Conservation (phyloP, 495 filamentous ascomycete species). For the Zalerion maritima region DNA sequence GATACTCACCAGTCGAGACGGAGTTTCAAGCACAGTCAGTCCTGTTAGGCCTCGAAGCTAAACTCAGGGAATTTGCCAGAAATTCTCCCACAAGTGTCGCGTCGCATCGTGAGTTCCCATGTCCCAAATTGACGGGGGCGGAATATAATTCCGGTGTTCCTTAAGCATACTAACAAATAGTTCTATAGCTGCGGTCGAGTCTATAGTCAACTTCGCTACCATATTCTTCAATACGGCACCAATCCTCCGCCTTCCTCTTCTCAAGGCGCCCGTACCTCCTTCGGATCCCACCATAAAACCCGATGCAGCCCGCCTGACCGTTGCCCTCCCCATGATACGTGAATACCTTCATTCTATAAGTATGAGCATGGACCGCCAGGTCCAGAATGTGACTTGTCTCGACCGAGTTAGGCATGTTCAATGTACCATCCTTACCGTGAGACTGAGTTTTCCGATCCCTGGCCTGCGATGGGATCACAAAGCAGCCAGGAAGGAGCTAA, state of each 20-base stretch:
- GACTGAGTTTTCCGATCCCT: constrained; percentile 23
- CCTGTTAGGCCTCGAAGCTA: constrained; percentile 25
- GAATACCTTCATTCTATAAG: no score
- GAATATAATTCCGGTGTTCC: no score
- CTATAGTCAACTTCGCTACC: constrained; percentile 17
- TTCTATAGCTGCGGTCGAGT: no score
- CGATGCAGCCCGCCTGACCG: constrained; percentile 6
- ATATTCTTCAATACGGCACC: constrained; percentile 23
- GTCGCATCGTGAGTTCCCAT: constrained; percentile 1
- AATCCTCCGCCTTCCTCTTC: constrained; percentile 13
- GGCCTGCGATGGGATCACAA: constrained; percentile 23
- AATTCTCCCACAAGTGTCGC: constrained; percentile 17
- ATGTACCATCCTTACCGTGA: constrained; percentile 26
- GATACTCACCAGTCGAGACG: constrained; percentile 12
- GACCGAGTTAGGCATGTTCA: no score
- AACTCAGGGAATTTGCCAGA: constrained; percentile 20
- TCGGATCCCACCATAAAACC: constrained; percentile 1
- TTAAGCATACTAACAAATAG: no score
- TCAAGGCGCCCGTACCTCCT: constrained; percentile 4
- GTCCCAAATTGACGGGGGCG: not conserved
- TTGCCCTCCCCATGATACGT: constrained; percentile 10
- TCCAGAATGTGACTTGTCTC: no score
- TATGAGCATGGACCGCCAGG: no score
- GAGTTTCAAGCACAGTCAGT: constrained; percentile 25
- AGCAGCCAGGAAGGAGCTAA: constrained; percentile 14